Evolutionary conservation across 331 rosid genomes (phyloP), one percentile per base, ranked within the genome.

Genomic region (Pyrus hybrid): DNA sequence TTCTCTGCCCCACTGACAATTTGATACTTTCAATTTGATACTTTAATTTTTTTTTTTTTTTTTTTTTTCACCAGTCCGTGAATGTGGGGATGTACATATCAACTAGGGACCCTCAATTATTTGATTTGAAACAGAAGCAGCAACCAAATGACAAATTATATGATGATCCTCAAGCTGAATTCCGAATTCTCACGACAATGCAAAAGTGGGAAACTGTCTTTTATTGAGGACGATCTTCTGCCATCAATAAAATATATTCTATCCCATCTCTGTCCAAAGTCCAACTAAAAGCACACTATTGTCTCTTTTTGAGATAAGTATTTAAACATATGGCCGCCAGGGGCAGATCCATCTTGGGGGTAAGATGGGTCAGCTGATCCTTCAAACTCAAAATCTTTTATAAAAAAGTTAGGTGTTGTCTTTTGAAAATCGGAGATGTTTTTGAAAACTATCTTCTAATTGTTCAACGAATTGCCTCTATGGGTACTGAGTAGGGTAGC

Each of bases 41-140:
- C n/a, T n/a, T n/a, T n/a, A n/a, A n/a, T n/a, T n/a, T n/a, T 2
- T 6, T 35, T 35, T 26, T 0, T 2, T 14, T 0, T 8, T 1
- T 21, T 10, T 21, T 10, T n/a, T 57, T 57, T n/a, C 63, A 21
- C 10, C 63, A 57, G 5, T 57, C 61, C 37, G 2, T 47, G 33
- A 25, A 45, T 47, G 8, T 16, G 51, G 13, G 13, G 13, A 70
- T 49, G 5, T 5, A 57, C 2, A 5, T 20, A 11, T 25, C 7
- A 32, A 30, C 20, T 53, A 3, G 23, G 29, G 64, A 56, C 7
- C 32, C 62, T 49, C 61, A 54, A 53, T 29, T 20, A n/a, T 21
- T 13, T 71, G 64, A 54, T 23, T 70, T 51, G 64, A 21, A 32
- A 54, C 65, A 29, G 47, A 70, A 53, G 29, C 57, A 70, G 33